These are phyloP conservation scores for Fusarium sp. DNA, from an alignment of 2,329 filamentous ascomycete genomes.

Conservation along the genomic window DNA sequence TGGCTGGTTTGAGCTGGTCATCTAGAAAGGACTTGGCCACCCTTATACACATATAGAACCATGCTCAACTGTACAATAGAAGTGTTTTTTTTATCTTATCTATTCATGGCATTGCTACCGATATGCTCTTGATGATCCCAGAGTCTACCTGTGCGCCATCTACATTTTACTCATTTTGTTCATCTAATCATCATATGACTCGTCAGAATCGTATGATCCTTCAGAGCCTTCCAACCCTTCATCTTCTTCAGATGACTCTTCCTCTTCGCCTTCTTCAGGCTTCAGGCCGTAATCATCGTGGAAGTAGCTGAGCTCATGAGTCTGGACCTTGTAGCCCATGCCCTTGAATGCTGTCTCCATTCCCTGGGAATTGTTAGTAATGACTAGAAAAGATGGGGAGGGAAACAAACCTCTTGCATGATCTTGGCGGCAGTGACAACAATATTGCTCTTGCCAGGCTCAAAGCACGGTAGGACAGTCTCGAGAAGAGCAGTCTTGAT, in stretches of 20 bases:
- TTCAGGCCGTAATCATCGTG: slow-evolving; percentile 90
- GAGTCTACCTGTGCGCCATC: slow-evolving; percentile 23
- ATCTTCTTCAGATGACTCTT: slow-evolving; percentile 61
- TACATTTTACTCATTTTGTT: background rate
- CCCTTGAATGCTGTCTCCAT: slow-evolving; percentile 79
- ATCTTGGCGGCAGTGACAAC: slow-evolving; percentile 88
- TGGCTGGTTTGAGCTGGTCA: slow-evolving; percentile 4
- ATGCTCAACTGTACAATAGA: slow-evolving; percentile 38
- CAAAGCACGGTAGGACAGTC: slow-evolving; percentile 82
- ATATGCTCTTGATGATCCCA: slow-evolving; percentile 22
- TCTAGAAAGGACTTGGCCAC: slow-evolving; percentile 16
- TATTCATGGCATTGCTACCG: slow-evolving; percentile 37
- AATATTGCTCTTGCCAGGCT: slow-evolving; percentile 82
- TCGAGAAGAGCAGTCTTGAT: slow-evolving; percentile 79
- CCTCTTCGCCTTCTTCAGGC: slow-evolving; percentile 68
- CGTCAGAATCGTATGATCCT: slow-evolving; percentile 46
- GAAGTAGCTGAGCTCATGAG: slow-evolving; percentile 80
- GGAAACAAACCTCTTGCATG: slow-evolving; percentile 78
- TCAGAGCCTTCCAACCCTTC: slow-evolving; percentile 48
- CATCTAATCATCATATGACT: slow-evolving; percentile 41
- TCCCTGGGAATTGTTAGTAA: slow-evolving; percentile 60
- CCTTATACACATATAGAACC: slow-evolving; percentile 26
- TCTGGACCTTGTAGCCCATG: slow-evolving; percentile 81
- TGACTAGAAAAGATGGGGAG: background rate
- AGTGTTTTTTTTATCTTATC: slow-evolving; percentile 25